phyloP scores from a whole-genome alignment of 371 early-diverging fungal species.

The Rhizopus stolonifer region DNA sequence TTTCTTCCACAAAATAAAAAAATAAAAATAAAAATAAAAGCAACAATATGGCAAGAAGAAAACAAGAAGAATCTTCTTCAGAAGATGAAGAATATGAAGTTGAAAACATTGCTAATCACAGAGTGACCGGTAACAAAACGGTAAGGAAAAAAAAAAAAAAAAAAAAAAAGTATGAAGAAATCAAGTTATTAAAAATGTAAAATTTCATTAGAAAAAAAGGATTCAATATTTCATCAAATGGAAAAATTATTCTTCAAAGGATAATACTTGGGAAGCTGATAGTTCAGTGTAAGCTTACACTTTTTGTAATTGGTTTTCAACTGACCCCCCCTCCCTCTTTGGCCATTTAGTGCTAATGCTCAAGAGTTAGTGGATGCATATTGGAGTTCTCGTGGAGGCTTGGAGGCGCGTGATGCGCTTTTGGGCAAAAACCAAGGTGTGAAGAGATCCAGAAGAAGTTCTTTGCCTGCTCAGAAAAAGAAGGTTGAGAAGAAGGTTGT shows the following conservation, averaged over 20 bases:
- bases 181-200: too few species aligned
- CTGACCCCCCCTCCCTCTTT: too few species aligned
- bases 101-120: neutral
- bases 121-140: neutral
- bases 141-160: too few species aligned
- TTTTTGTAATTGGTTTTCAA: neutral
- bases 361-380: neutral
- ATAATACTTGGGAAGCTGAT: neutral
- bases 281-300: neutral
- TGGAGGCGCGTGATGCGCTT: neutral
- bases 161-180: too few species aligned
- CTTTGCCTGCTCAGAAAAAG: neutral
- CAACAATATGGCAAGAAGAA: neutral
- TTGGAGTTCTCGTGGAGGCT: neutral
- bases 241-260: neutral
- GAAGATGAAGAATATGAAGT: neutral
- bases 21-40: too few species aligned
- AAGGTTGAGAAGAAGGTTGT: neutral
- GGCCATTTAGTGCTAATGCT: neutral
- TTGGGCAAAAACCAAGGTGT: neutral
- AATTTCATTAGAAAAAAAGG: neutral
- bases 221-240: neutral
- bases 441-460: neutral
- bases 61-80: neutral
- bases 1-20: neutral